Evolutionary conservation across 1,284 basidiomycete species (phyloP).

Genomic region (Neolentinus lepideus): DNA sequence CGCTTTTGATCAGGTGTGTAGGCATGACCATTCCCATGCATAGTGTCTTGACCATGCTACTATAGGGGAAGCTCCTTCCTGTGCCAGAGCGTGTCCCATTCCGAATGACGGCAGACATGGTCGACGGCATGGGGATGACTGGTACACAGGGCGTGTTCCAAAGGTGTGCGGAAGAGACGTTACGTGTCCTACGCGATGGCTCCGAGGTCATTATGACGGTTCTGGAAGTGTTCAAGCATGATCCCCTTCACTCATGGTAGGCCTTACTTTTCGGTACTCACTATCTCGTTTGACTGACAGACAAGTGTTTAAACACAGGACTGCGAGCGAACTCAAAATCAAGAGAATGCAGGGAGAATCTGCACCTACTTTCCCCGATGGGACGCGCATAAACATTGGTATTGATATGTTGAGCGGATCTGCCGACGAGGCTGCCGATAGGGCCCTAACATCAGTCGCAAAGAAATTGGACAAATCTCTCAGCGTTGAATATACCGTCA

Average conservation of each 20-base stretch:
- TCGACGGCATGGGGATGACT: conserved; percentile 89
- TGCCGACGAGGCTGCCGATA: conserved; percentile 84
- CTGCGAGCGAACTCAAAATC: conserved; percentile 66
- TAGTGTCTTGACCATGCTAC: neutral
- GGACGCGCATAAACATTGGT: conserved; percentile 33
- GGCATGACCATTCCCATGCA: too few relatives aligned
- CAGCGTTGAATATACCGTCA: conserved; percentile 91
- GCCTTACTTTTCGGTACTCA: conserved; percentile 13
- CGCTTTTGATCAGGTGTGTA: conserved; percentile 85
- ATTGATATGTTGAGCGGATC: conserved; percentile 57
- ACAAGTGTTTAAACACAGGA: conserved; percentile 34
- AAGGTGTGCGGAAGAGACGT: conserved; percentile 89
- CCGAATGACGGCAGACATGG: conserved; percentile 88
- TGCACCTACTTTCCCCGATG: conserved; percentile 12
- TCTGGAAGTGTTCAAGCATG: conserved; percentile 94
- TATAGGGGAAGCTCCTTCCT: conserved; percentile 73
- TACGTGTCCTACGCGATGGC: conserved; percentile 82
- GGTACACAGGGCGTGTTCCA: conserved; percentile 95
- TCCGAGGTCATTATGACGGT: conserved; percentile 91
- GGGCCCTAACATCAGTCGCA: conserved; percentile 74
- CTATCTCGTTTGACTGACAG: neutral
- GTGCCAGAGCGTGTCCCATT: conserved; percentile 93
- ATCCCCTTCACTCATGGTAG: conserved; percentile 90
- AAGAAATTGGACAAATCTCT: conserved; percentile 80
- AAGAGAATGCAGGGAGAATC: conserved; percentile 42